A percentile compares a stretch with the other conserved stretches of the same genome.
Evolutionary conservation across 805 yeast species (phyloP).

Genomic region (Teunomyces stri): DNA sequence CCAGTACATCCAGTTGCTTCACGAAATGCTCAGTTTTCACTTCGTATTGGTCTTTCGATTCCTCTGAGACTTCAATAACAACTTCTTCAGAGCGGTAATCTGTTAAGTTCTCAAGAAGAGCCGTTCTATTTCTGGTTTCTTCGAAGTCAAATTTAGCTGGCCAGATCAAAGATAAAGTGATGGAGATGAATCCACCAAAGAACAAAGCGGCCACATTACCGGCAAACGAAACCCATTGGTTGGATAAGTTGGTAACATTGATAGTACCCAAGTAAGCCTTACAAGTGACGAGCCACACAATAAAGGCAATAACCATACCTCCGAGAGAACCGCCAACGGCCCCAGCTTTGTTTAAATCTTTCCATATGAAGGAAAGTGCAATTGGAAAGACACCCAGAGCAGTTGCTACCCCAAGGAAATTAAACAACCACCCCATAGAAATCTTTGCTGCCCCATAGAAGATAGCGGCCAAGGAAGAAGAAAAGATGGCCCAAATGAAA

Average conservation of each 20-base stretch:
- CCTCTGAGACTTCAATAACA: background rate
- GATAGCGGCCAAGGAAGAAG: constrained; percentile 20
- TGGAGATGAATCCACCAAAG: constrained; percentile 34
- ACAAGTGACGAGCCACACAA: constrained; percentile 39
- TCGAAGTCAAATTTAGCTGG: constrained; percentile 41
- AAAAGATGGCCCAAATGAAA: constrained; percentile 19
- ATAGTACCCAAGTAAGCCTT: constrained; percentile 34
- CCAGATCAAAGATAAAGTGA: constrained; percentile 27
- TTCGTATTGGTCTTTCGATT: background rate
- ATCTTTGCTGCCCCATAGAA: constrained; percentile 24
- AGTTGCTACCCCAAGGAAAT: constrained; percentile 27
- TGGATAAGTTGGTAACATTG: constrained; percentile 29
- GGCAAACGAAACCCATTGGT: constrained; percentile 41
- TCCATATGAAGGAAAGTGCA: constrained; percentile 25
- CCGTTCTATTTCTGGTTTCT: constrained; percentile 32
- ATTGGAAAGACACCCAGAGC: constrained; percentile 28
- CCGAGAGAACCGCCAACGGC: constrained; percentile 38
- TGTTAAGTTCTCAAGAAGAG: constrained; percentile 12
- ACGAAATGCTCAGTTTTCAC: background rate
- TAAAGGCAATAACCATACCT: constrained; percentile 34
- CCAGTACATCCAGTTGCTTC: constrained; percentile 1
- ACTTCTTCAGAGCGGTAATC: constrained; percentile 1
- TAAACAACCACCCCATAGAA: constrained; percentile 37
- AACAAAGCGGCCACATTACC: constrained; percentile 39
- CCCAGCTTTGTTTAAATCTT: constrained; percentile 32